Evolutionary conservation across 176 grass and related monocot species (phyloP).

Genomic region (Tillandsia leiboldiana): DNA sequence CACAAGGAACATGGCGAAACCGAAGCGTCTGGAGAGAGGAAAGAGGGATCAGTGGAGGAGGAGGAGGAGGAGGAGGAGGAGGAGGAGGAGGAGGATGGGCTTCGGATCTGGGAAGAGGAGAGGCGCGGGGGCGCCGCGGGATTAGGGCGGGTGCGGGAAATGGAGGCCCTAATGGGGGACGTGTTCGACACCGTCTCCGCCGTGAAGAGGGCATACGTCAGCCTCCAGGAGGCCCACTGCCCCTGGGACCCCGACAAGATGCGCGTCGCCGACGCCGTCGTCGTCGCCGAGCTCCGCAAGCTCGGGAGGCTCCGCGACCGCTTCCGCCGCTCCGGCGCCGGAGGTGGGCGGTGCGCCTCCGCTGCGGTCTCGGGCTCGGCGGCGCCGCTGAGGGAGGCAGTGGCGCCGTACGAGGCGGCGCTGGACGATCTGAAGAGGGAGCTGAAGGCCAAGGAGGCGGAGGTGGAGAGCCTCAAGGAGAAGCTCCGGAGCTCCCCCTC

Average conservation of each 20-base stretch:
- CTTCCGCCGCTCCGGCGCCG: constrained; percentile 44
- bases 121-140: constrained; percentile 9
- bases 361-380: background rate
- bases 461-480: constrained; percentile 59
- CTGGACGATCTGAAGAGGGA: constrained; percentile 67
- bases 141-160: constrained; percentile 24
- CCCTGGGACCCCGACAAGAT: constrained; percentile 91
- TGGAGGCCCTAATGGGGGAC: constrained; percentile 65
- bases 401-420: constrained; percentile 86
- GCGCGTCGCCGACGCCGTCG: constrained; percentile 48
- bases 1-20: constrained; percentile 27
- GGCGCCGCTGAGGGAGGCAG: constrained; percentile 50
- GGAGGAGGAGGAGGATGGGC: constrained; percentile 38
- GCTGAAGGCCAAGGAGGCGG: constrained; percentile 74
- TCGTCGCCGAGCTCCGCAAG: constrained; percentile 79
- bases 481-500: constrained; percentile 36
- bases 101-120: constrained; percentile 80
- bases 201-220: constrained; percentile 57
- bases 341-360: background rate
- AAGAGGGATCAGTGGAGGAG: background rate
- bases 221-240: constrained; percentile 72
- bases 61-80: background rate
- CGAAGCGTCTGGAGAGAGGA: constrained; percentile 15
- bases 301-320: constrained; percentile 65
- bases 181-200: constrained; percentile 81